These are phyloP conservation scores for Arachis stenosperma DNA, from an alignment of 306 rosid species.

Conservation along the genomic window DNA sequence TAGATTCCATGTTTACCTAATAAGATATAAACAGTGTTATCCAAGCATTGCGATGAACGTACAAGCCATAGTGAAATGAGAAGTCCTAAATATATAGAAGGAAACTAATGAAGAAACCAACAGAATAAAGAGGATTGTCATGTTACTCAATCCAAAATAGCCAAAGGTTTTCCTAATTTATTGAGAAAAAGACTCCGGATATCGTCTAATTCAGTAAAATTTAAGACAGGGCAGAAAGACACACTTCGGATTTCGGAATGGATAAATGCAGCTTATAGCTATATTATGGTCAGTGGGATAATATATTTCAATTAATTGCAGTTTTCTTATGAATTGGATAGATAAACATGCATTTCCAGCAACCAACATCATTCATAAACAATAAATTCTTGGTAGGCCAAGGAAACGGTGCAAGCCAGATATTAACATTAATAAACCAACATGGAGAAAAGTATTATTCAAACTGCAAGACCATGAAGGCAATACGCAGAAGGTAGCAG, in stretches of 20 bases:
- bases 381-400: conserved; percentile 2
- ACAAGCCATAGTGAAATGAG: background rate
- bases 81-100: conserved; percentile 8
- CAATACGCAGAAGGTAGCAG: conserved; percentile 12
- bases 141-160: conserved; percentile 22
- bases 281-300: background rate
- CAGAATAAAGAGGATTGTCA: conserved; percentile 15
- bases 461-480: conserved; percentile 31
- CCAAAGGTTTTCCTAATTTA: background rate
- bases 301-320: conserved; percentile 26
- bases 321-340: conserved; percentile 25
- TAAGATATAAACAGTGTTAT: conserved; percentile 34
- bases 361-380: conserved; percentile 34
- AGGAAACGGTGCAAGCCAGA: conserved; percentile 17
- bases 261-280: conserved; percentile 25
- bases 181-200: conserved; percentile 33
- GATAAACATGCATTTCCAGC: conserved; percentile 16
- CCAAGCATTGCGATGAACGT: conserved; percentile 34
- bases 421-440: background rate
- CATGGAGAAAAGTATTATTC: conserved; percentile 2
- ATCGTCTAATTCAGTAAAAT: conserved; percentile 19
- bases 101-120: conserved; percentile 32
- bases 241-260: background rate
- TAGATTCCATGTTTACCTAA: conserved; percentile 92
- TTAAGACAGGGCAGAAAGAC: background rate